Conservation (phyloP, 2,329 filamentous ascomycete species). For the Penicillium sp. region DNA sequence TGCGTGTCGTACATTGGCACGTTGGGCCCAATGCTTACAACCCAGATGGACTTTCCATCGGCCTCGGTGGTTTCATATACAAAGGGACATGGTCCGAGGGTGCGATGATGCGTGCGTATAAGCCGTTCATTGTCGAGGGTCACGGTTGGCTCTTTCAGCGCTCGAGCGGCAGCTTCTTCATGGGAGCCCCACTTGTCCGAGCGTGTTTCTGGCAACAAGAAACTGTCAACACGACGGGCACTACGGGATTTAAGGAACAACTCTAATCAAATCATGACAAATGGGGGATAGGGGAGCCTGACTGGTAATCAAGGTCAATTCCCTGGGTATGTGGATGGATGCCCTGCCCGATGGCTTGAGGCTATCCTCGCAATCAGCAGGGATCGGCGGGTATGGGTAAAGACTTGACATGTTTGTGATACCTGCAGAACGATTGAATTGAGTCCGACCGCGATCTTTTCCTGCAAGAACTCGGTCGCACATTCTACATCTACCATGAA, state of each 20-base stretch:
- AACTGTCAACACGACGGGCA: slow-evolving; percentile 14
- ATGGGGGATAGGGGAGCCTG: slow-evolving; percentile 1
- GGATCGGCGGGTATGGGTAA: slow-evolving; percentile 25
- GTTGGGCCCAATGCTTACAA: slow-evolving; percentile 17
- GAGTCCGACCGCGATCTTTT: slow-evolving; percentile 2
- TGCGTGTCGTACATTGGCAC: slow-evolving; percentile 25
- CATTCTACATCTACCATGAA: background rate
- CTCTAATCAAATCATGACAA: background rate
- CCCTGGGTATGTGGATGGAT: slow-evolving; percentile 14
- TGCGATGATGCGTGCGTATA: slow-evolving; percentile 22
- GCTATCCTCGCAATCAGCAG: slow-evolving; percentile 21
- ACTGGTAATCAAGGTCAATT: slow-evolving; percentile 20
- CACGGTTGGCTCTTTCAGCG: slow-evolving; percentile 13
- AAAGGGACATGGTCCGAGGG: slow-evolving; percentile 21
- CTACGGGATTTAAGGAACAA: background rate
- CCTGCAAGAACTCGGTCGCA: background rate
- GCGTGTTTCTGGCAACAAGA: slow-evolving; percentile 17
- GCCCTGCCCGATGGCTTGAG: slow-evolving; percentile 8
- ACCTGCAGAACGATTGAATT: slow-evolving; percentile 1
- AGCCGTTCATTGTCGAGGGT: slow-evolving; percentile 14
- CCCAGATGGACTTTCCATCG: slow-evolving; percentile 21
- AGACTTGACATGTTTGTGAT: slow-evolving; percentile 15
- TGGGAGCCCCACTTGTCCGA: slow-evolving; percentile 20
- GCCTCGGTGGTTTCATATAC: slow-evolving; percentile 20
- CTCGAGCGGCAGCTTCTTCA: slow-evolving; percentile 18